These are phyloP conservation scores for Aspergillus eucalypticola DNA, from an alignment of 2,329 filamentous ascomycete species.

Conservation along the genomic window DNA sequence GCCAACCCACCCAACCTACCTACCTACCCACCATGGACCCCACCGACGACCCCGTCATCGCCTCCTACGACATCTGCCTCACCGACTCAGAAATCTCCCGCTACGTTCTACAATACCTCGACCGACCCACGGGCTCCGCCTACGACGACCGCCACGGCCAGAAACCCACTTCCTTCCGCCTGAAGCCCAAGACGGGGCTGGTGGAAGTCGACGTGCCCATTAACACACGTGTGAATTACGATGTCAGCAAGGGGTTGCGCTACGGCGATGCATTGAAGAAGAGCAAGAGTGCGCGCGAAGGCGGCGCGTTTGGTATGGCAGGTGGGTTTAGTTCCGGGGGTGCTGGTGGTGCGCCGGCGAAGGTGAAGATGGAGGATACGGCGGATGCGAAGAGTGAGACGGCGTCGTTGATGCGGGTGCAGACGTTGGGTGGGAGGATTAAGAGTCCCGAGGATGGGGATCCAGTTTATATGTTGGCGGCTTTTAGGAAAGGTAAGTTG, in stretches of 20 bases:
- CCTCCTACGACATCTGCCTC: conserved; percentile 81
- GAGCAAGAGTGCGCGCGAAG: conserved; percentile 54
- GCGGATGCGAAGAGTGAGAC: conserved; percentile 27
- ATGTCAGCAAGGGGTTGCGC: conserved; percentile 75
- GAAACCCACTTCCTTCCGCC: conserved; percentile 70
- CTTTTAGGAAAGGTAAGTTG: conserved; percentile 76
- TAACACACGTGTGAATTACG: conserved; percentile 71
- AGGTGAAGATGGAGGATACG: conserved; percentile 37
- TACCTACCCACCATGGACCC: background rate
- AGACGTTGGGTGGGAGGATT: conserved; percentile 84
- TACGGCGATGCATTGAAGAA: conserved; percentile 76
- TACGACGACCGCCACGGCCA: conserved; percentile 59
- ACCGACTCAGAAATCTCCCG: conserved; percentile 71
- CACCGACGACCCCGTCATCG: conserved; percentile 63
- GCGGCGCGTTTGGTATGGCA: conserved; percentile 69
- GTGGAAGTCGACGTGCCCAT: conserved; percentile 91
- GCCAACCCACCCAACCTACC: too few relatives aligned
- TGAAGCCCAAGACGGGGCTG: conserved; percentile 80
- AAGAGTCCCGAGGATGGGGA: conserved; percentile 68
- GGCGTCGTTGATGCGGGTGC: conserved; percentile 66
- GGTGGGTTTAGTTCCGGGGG: conserved; percentile 63
- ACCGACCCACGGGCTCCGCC: conserved; percentile 62
- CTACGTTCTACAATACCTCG: conserved; percentile 83
- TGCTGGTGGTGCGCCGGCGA: background rate
- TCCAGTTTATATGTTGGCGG: conserved; percentile 80